Evolutionary conservation across 2,329 filamentous ascomycete species (phyloP).

Genomic region (Fusarium sp.): DNA sequence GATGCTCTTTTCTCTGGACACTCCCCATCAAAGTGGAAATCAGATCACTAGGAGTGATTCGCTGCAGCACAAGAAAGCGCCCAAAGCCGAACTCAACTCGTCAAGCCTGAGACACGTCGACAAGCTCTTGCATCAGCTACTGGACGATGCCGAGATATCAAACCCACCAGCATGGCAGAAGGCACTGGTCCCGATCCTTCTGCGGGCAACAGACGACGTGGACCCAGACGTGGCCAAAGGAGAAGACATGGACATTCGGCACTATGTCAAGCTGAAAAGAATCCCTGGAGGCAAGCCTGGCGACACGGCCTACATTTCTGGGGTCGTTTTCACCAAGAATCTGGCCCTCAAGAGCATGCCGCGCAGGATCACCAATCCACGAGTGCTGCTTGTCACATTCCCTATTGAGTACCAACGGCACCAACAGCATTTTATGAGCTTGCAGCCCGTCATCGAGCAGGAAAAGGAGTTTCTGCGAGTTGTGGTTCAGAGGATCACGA

Average conservation of each 20-base stretch:
- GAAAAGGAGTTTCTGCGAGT: conserved; percentile 94
- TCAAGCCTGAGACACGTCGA: conserved; percentile 91
- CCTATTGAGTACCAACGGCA: conserved; percentile 96
- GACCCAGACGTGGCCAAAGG: conserved; percentile 90
- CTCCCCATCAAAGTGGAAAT: conserved; percentile 56
- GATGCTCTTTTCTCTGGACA: conserved; percentile 61
- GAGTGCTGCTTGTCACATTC: conserved; percentile 93
- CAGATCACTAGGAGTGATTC: conserved; percentile 82
- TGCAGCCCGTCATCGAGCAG: conserved; percentile 96
- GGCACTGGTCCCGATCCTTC: conserved; percentile 87
- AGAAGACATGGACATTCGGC: conserved; percentile 96
- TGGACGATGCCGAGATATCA: conserved; percentile 80
- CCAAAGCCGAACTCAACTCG: conserved; percentile 85
- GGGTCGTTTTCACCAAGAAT: conserved; percentile 97
- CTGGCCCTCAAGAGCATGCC: conserved; percentile 97
- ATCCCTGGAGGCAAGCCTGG: conserved; percentile 90
- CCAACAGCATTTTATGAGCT: conserved; percentile 91
- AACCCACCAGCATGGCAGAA: conserved; percentile 86
- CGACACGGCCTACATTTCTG: conserved; percentile 96
- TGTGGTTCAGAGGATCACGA: conserved; percentile 90
- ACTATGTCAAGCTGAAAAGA: conserved; percentile 98
- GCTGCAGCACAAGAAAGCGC: conserved; percentile 78
- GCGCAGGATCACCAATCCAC: conserved; percentile 82
- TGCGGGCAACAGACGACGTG: conserved; percentile 93
- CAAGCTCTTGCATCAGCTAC: conserved; percentile 83